Evolutionary conservation across 2,329 filamentous ascomycete species (phyloP).

Genomic region (Colletotrichum orchidophilum): DNA sequence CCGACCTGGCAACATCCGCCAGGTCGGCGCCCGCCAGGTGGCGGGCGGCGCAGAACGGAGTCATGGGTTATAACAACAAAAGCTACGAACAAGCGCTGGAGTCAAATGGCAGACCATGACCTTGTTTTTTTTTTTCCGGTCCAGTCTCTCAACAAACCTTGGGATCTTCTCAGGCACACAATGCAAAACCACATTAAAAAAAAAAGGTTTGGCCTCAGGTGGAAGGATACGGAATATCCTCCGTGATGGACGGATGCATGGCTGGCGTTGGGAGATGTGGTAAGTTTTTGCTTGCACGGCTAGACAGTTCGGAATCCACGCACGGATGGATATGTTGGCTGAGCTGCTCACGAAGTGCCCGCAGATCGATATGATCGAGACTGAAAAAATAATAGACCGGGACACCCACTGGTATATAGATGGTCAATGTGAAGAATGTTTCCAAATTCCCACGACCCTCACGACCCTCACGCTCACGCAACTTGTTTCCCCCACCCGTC

Average conservation of each 20-base stretch:
- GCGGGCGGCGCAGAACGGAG: neutral
- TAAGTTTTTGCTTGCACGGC: slow-evolving; percentile 29
- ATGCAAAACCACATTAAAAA: neutral
- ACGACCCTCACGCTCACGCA: neutral
- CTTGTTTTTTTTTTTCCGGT: neutral
- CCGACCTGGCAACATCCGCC: neutral
- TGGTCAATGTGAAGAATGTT: slow-evolving; percentile 30
- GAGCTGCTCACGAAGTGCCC: slow-evolving; percentile 17
- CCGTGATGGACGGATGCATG: slow-evolving; percentile 29
- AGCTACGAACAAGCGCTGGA: neutral
- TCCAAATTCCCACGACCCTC: neutral
- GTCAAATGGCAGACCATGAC: slow-evolving; percentile 3
- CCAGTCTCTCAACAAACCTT: slow-evolving; percentile 1
- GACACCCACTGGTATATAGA: slow-evolving; percentile 31
- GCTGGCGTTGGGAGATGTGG: slow-evolving; percentile 33
- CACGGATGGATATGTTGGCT: slow-evolving; percentile 1
- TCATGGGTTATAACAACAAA: neutral
- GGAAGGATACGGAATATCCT: slow-evolving; percentile 25
- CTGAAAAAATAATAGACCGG: slow-evolving; percentile 8
- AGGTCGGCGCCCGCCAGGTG: too few species aligned
- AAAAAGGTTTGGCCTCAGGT: slow-evolving; percentile 1
- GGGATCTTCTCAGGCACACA: neutral
- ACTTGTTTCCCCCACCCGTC: neutral
- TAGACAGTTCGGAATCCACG: slow-evolving; percentile 3
- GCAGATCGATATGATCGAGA: slow-evolving; percentile 8